phyloP scores from a whole-genome alignment of 1,139 yeast genomes.

The Hansenula lynferdii region DNA sequence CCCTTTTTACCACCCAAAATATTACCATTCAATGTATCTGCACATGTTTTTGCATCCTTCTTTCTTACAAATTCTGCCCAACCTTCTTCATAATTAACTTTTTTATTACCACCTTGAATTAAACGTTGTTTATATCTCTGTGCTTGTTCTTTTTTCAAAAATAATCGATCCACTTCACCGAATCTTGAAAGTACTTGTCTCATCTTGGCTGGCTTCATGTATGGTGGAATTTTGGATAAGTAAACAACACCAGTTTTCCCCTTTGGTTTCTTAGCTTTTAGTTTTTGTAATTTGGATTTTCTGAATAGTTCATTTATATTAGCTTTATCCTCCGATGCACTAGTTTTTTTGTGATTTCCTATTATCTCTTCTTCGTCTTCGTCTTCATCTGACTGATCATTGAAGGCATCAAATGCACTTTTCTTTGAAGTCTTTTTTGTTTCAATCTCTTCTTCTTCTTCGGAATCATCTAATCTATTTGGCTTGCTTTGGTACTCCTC shows the following conservation, averaged over 20 bases:
- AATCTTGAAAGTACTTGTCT: conserved; percentile 75
- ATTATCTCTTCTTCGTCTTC: conserved; percentile 14
- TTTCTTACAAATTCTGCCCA: conserved; percentile 93
- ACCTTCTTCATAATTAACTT: conserved; percentile 85
- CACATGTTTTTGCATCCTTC: conserved; percentile 85
- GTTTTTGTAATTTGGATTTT: conserved; percentile 43
- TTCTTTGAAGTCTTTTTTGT: conserved; percentile 6
- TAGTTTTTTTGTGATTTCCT: conserved; percentile 10
- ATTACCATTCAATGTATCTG: conserved; percentile 80
- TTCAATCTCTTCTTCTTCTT: conserved; percentile 11
- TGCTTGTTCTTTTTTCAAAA: conserved; percentile 81
- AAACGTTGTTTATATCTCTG: conserved; percentile 61
- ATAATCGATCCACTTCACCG: conserved; percentile 83
- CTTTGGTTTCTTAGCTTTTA: conserved; percentile 56
- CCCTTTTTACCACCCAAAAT: conserved; percentile 91
- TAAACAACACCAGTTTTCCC: conserved; percentile 87
- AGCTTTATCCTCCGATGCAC: conserved; percentile 19
- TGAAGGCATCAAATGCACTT: conserved; percentile 15
- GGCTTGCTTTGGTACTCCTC: conserved; percentile 16
- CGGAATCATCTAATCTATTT: conserved; percentile 6
- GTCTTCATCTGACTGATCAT: conserved; percentile 8
- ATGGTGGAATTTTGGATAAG: conserved; percentile 88
- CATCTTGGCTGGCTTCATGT: conserved; percentile 91
- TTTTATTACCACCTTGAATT: conserved; percentile 92
- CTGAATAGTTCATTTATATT: conserved; percentile 23